These are phyloP conservation scores for Saccharum spontaneum DNA, from an alignment of 176 grass and related monocot genomes.

Conservation along the genomic window DNA sequence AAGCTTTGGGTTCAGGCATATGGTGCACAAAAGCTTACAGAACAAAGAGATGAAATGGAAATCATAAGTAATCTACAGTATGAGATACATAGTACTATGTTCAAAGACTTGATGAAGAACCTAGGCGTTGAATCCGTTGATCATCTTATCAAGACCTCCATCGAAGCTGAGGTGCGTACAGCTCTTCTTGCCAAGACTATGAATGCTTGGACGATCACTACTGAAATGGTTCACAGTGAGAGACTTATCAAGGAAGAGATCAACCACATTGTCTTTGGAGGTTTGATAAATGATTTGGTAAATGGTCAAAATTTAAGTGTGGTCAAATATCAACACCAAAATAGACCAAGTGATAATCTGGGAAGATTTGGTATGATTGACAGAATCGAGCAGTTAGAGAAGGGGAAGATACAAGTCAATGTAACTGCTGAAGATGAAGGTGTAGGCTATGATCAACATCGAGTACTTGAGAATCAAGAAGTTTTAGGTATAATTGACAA, in stretches of 20 bases:
- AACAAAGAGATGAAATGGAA: constrained; percentile 13
- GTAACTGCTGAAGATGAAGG: neutral
- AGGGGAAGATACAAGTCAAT: neutral
- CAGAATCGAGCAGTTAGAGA: neutral
- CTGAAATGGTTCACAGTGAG: constrained; percentile 30
- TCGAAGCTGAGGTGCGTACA: constrained; percentile 20
- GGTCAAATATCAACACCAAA: neutral
- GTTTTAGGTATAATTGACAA: neutral
- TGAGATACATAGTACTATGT: neutral
- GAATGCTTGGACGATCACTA: constrained; percentile 6
- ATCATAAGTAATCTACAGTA: constrained; percentile 22
- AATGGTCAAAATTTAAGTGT: neutral
- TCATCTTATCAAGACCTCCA: neutral
- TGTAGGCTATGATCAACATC: constrained; percentile 11
- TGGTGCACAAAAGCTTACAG: constrained; percentile 22
- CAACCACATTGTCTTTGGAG: constrained; percentile 18
- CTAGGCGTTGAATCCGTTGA: constrained; percentile 1
- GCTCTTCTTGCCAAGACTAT: constrained; percentile 1
- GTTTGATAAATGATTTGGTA: constrained; percentile 30
- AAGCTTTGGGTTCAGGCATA: neutral
- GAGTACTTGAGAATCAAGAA: neutral
- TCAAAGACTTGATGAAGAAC: constrained; percentile 1
- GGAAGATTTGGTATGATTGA: constrained; percentile 4
- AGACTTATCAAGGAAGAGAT: constrained; percentile 33
- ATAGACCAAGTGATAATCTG: neutral